Base-by-base conservation (phyloP, 768 basidiomycete species). In the Gymnopilus junonius region DNA sequence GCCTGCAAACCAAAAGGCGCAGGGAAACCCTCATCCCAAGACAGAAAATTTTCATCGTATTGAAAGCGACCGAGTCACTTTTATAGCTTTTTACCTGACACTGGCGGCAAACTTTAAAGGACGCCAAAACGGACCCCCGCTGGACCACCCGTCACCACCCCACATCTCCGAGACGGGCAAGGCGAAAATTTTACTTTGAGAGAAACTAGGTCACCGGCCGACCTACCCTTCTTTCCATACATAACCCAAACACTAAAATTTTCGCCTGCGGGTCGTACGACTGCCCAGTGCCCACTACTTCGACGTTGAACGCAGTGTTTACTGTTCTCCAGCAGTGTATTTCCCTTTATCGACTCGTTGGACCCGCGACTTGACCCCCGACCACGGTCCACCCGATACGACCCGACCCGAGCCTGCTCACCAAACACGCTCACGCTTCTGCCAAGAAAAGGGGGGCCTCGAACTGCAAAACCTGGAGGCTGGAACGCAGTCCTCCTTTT, bases 361-460 rank as follows among this genome's bases (percentile, higher is more conserved):
- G 43, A n/a, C n/a, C n/a, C 45, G 15, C 14, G 25, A 31, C 45
- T 50, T 51, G 27, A 29, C 20, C 45, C 14, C 25, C 29, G 43
- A 45, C 27, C n/a, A 45, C 8, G 20, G 23, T 23, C 46, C 57
- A 46, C 43, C 57, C 57, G 57, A 58, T 43, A 58, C 57, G 42
- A 34, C 34, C 57, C 57, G 57, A 58, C 34, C 55, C 25, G 17
- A 6, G n/a, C 32, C 17, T n/a, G n/a, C n/a, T n/a, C n/a, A n/a
- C n/a, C 27, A 34, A 37, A 55, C 23, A 54, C 53, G 23, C 54
- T 35, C n/a, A n/a, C n/a, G n/a, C n/a, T n/a, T n/a, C n/a, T n/a
- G n/a, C n/a, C n/a, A n/a, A n/a, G n/a, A n/a, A n/a, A n/a, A n/a
- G n/a, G n/a, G n/a, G n/a, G n/a, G n/a, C n/a, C n/a, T n/a, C n/a